A percentile compares a stretch with the other conserved stretches of the same genome.
phyloP scores from a whole-genome alignment of 148 eudicot genomes.

The Vaccinium vitisidaea region DNA sequence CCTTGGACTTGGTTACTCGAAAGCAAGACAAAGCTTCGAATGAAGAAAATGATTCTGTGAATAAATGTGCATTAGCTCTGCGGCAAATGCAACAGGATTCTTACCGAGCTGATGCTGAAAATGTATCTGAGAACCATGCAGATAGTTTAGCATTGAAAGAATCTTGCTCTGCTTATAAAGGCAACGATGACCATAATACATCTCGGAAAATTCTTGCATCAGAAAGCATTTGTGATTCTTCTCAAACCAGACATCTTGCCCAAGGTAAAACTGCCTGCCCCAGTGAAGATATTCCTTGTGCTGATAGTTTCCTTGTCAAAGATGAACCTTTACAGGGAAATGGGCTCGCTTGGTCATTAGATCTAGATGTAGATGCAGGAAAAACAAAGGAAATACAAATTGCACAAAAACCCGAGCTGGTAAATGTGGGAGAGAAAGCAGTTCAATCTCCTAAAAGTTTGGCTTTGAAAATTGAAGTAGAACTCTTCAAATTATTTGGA shows the following conservation, averaged over 20 bases:
- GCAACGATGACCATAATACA: slow-evolving; percentile 22
- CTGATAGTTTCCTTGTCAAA: slow-evolving; percentile 56
- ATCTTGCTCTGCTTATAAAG: slow-evolving; percentile 23
- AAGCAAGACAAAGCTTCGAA: slow-evolving; percentile 31
- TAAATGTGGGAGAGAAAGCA: slow-evolving; percentile 18
- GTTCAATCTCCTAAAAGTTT: slow-evolving; percentile 49
- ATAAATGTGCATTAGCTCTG: slow-evolving; percentile 10
- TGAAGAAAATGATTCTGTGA: slow-evolving; percentile 26
- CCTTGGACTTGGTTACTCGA: slow-evolving; percentile 62
- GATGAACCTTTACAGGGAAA: slow-evolving; percentile 91
- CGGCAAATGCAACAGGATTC: slow-evolving; percentile 23
- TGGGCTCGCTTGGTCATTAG: slow-evolving; percentile 87
- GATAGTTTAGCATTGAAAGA: slow-evolving; percentile 23
- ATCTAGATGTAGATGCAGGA: slow-evolving; percentile 37
- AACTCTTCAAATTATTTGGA: slow-evolving; percentile 82
- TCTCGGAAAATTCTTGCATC: slow-evolving; percentile 19
- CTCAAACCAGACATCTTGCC: slow-evolving; percentile 32
- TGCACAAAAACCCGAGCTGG: slow-evolving; percentile 29
- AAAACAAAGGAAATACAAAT: slow-evolving; percentile 30
- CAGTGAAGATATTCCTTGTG: slow-evolving; percentile 54
- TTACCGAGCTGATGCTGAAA: slow-evolving; percentile 25
- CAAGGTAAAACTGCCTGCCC: slow-evolving; percentile 46
- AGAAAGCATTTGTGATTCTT: slow-evolving; percentile 28
- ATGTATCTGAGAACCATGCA: slow-evolving; percentile 23
- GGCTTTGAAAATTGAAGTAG: slow-evolving; percentile 70